Evolutionary conservation across 208 protist genomes (phyloP).

Genomic region (Acanthamoeba lenticulata): DNA sequence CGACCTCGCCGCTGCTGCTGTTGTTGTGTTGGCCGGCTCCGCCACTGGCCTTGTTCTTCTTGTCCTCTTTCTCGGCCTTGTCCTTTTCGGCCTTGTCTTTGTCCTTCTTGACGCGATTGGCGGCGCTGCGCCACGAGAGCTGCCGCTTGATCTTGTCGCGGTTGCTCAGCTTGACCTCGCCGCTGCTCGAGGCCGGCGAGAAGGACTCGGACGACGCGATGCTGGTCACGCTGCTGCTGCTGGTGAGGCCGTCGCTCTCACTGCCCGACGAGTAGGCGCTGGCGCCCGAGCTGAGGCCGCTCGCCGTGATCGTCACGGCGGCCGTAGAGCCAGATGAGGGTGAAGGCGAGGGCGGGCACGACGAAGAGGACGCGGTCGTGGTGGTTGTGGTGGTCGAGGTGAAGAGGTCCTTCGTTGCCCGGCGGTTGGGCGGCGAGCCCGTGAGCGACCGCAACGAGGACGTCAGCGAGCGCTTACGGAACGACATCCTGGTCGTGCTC

Average conservation of each 20-base stretch:
- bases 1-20: neutral
- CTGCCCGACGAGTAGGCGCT: no score
- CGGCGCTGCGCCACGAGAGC: neutral
- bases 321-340: no score
- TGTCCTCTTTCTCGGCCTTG: neutral
- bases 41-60: neutral
- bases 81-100: no score
- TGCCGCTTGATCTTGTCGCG: constrained; percentile 23
- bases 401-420: neutral
- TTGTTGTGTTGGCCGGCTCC: no score
- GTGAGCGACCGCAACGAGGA: neutral
- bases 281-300: no score
- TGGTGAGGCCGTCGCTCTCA: no score
- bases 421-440: neutral
- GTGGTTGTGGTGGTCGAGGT: neutral
- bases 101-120: neutral
- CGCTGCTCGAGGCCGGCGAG: neutral
- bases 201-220: neutral
- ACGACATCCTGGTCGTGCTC: neutral
- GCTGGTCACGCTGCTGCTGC: neutral
- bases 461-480: neutral
- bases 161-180: constrained; percentile 19
- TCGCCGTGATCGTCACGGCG: no score
- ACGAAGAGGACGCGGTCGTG: no score
- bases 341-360: no score